A percentile compares a stretch with the other conserved stretches of the same genome.
phyloP scores from a whole-genome alignment of 2,329 filamentous ascomycete species.

The Corinectria fuckeliana region DNA sequence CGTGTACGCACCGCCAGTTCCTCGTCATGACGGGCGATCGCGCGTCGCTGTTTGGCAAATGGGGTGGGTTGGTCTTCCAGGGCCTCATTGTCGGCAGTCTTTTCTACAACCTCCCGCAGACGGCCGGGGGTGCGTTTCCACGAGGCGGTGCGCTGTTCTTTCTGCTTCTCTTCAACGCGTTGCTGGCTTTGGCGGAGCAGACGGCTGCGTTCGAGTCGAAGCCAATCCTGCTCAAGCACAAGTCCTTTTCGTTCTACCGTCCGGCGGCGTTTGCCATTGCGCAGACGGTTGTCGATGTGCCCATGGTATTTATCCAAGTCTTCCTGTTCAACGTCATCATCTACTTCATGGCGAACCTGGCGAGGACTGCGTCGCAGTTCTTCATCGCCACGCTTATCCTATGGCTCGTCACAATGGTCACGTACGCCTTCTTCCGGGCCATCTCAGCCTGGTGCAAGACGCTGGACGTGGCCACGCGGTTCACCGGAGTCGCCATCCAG shows the following conservation, averaged over 20 bases:
- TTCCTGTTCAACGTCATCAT: constrained; percentile 73
- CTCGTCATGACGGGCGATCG: constrained; percentile 80
- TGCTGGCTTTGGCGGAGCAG: constrained; percentile 79
- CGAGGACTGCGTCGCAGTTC: constrained; percentile 69
- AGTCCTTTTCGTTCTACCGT: constrained; percentile 72
- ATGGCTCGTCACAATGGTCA: constrained; percentile 62
- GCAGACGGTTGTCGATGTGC: constrained; percentile 64
- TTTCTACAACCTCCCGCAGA: constrained; percentile 71
- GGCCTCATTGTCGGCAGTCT: constrained; percentile 78
- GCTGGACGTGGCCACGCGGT: constrained; percentile 67
- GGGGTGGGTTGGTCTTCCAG: constrained; percentile 79
- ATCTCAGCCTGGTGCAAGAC: constrained; percentile 65
- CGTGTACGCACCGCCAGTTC: constrained; percentile 76
- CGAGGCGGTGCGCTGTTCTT: constrained; percentile 58
- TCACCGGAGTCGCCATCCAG: constrained; percentile 63
- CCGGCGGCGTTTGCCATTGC: constrained; percentile 64
- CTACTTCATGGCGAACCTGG: constrained; percentile 79
- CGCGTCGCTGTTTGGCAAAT: constrained; percentile 78
- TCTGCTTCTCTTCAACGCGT: constrained; percentile 58
- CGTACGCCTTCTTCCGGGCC: constrained; percentile 65
- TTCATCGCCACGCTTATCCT: constrained; percentile 70
- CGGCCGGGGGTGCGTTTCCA: constrained; percentile 69
- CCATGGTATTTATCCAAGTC: constrained; percentile 67
- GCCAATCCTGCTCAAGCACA: constrained; percentile 73
- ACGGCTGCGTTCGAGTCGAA: constrained; percentile 68